Evolutionary conservation across 148 eudicot species (phyloP).

Genomic region (Rhododendron griersonianum): DNA sequence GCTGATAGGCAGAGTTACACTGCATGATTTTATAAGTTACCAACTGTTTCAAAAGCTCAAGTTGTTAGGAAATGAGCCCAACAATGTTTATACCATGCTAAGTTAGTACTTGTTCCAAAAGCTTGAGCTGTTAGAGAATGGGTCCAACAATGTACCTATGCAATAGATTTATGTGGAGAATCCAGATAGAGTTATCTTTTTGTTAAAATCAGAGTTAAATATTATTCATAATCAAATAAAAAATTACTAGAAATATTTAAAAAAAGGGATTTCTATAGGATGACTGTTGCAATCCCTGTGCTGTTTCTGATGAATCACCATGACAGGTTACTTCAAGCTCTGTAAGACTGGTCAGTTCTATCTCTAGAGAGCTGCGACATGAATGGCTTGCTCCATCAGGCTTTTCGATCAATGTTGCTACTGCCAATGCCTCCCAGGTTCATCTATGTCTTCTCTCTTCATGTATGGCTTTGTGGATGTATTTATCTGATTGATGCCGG

Average conservation of each 20-base stretch:
- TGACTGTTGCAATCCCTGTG: background rate
- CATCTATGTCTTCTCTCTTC: background rate
- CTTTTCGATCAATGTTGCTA: conserved; percentile 85
- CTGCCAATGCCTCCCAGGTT: conserved; percentile 95
- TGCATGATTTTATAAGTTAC: background rate
- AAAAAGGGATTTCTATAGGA: background rate
- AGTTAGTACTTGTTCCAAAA: background rate
- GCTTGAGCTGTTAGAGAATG: background rate
- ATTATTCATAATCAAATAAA: no score
- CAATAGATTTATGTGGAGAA: background rate
- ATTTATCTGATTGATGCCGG: background rate
- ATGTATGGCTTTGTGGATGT: background rate
- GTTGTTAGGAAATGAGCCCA: background rate
- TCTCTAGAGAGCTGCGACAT: conserved; percentile 62
- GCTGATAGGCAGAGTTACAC: background rate
- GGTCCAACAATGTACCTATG: background rate
- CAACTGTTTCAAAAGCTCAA: background rate
- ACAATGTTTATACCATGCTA: background rate
- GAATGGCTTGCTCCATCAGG: conserved; percentile 92
- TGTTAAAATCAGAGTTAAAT: background rate
- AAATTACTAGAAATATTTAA: no score
- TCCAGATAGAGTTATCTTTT: background rate
- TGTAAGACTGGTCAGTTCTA: conserved; percentile 82
- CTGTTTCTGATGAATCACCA: conserved; percentile 7
- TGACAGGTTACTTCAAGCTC: conserved; percentile 87